Percentiles rank a stretch among this genome's conserved stretches.
phyloP scores from a whole-genome alignment of 352 stramenopile genomes.

The Phytopythium montanum region DNA sequence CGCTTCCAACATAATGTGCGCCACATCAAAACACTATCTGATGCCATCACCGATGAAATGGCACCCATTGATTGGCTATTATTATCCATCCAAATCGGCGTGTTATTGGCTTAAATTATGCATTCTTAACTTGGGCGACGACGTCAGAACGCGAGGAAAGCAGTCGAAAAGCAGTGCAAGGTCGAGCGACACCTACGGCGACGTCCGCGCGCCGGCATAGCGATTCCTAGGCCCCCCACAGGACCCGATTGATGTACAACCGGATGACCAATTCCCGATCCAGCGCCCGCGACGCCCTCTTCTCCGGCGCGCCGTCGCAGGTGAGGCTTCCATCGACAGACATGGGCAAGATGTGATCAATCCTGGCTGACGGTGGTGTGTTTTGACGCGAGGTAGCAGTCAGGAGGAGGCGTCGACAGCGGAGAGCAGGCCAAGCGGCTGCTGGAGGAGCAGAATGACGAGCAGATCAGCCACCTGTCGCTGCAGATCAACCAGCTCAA shows the following conservation, averaged over 20 bases:
- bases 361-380: not conserved
- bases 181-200: too few relatives aligned
- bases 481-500: constrained; percentile 86
- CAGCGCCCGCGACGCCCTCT: constrained; percentile 57
- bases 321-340: constrained; percentile 10
- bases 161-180: not conserved
- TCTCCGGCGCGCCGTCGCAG: constrained; percentile 56
- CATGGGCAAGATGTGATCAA: not conserved
- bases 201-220: not conserved
- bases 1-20: too few relatives aligned
- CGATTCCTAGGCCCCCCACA: not conserved
- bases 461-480: constrained; percentile 86
- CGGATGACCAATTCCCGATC: constrained; percentile 60
- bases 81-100: too few relatives aligned
- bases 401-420: constrained; percentile 39
- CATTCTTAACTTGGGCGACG: too few relatives aligned
- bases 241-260: constrained; percentile 67
- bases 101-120: too few relatives aligned
- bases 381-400: constrained; percentile 17
- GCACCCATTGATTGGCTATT: too few relatives aligned
- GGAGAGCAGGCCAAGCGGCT: constrained; percentile 75
- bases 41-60: too few relatives aligned
- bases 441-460: constrained; percentile 85
- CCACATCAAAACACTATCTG: too few relatives aligned
- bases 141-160: not conserved